These are phyloP conservation scores for Carex cristatella DNA, from an alignment of 176 grass and related monocot genomes.

Conservation along the genomic window DNA sequence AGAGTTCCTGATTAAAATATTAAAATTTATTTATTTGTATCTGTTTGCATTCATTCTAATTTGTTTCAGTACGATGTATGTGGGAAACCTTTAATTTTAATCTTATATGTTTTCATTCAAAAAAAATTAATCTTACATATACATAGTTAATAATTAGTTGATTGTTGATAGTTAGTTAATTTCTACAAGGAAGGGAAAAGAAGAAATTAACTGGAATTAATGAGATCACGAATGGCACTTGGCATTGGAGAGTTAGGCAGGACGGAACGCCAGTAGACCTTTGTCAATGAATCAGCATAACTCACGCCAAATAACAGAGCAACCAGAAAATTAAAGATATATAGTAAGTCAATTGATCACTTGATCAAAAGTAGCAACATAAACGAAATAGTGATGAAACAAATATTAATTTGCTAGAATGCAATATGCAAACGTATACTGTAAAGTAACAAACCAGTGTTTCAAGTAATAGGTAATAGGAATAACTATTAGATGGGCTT, in stretches of 20 bases:
- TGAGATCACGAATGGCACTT: conserved; percentile 15
- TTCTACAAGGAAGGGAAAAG: background rate
- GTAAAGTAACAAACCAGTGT: background rate
- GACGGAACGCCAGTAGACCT: conserved; percentile 11
- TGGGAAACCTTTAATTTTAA: too few relatives aligned
- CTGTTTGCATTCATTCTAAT: too few relatives aligned
- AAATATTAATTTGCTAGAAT: background rate
- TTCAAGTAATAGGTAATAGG: too few relatives aligned
- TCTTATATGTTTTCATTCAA: too few relatives aligned
- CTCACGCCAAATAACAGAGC: background rate
- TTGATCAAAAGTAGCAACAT: background rate
- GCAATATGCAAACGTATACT: background rate
- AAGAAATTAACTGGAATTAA: background rate
- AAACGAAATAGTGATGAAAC: background rate
- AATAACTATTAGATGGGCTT: too few relatives aligned
- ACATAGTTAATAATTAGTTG: too few relatives aligned
- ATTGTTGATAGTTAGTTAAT: background rate
- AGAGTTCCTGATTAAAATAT: too few relatives aligned
- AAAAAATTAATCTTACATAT: too few relatives aligned
- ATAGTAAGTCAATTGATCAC: background rate
- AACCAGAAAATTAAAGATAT: background rate
- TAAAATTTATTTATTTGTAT: too few relatives aligned
- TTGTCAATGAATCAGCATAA: background rate
- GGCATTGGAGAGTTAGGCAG: conserved; percentile 24
- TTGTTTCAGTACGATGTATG: too few relatives aligned